Base-by-base conservation (phyloP, 805 yeast genomes). In the Cyberlindnera mycetangii region DNA sequence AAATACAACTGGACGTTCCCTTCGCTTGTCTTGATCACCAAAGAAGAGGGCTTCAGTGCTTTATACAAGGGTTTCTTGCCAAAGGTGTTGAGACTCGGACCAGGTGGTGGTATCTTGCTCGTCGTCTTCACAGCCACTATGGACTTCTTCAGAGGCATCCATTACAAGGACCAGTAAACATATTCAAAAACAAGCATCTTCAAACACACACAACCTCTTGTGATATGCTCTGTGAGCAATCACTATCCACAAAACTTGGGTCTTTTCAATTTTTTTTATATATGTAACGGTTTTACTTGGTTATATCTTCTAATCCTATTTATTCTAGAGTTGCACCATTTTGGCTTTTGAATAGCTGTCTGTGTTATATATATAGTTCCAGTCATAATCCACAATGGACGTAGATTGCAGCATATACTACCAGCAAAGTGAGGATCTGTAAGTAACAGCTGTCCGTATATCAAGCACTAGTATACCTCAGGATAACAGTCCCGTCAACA, bases 51-150 rank as follows among this genome's bases (percentile, higher is more conserved):
- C 24, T 78, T 89, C 58, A 72, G 70, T 39, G 97, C 98, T 7
- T 76, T 93, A 47, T 92, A 90, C 70, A 92, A 90, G 72, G 99
- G 99, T 32, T 92, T 93, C 78, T 64, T 90, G 52, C 99, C 99
- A 55, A 93, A 93, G 75, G 97, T 93, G 11, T 75, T 93, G 62
- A 83, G 99, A 78, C 76, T 93, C 55, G 99, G 98, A 38, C 99
- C 99, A 49, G 99, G 99, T 62, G 99, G 99, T 66, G 99, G 99
- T 74, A 89, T 93, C 55, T 72, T 93, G 61, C 76, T 93, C 65
- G 98, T 93, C 39, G 99, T 93, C n/a, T 93, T 89, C 76, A 89
- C 97, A 35, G 75, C 89, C 19, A 81, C 90, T 52, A 89, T 90
- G 95, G 97, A 90, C 65, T 88, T 89, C 72, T 93, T 93, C 76